phyloP scores from a whole-genome alignment of 2,329 filamentous ascomycete species.

The Claviceps sp. region DNA sequence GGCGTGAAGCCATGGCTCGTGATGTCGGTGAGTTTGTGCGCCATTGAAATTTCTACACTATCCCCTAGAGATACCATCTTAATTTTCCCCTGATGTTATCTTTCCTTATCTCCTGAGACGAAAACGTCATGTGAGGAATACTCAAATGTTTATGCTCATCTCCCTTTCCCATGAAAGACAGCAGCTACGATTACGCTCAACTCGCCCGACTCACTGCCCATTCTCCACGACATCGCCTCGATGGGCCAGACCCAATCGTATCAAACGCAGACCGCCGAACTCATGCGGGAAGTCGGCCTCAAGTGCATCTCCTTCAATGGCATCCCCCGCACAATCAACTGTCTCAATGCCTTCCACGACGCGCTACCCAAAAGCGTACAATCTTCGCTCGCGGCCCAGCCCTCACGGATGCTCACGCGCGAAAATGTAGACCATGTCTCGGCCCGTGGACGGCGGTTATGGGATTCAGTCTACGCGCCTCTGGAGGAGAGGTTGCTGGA shows the following conservation, averaged over 20 bases:
- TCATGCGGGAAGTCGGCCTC: constrained; percentile 62
- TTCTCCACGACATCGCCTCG: constrained; percentile 42
- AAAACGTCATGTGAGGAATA: not conserved
- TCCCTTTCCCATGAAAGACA: constrained; percentile 32
- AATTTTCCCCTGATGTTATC: too few species aligned
- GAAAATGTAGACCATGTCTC: constrained; percentile 41
- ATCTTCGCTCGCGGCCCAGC: constrained; percentile 36
- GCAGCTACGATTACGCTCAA: constrained; percentile 80
- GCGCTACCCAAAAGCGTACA: constrained; percentile 45
- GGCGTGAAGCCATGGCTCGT: constrained; percentile 53
- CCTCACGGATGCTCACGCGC: constrained; percentile 39
- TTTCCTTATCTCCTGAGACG: too few species aligned
- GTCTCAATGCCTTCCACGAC: constrained; percentile 56
- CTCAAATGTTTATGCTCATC: not conserved
- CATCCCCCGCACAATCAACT: constrained; percentile 75
- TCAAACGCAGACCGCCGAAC: constrained; percentile 43
- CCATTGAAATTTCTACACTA: too few species aligned
- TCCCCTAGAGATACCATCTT: too few species aligned
- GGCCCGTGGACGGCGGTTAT: constrained; percentile 49
- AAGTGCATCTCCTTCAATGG: constrained; percentile 74
- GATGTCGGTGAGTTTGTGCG: constrained; percentile 37
- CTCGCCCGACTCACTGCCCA: constrained; percentile 59
- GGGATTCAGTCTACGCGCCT: constrained; percentile 65
- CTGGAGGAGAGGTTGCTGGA: constrained; percentile 57
- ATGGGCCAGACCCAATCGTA: constrained; percentile 8